Evolutionary conservation across 306 rosid species (phyloP).

Genomic region (Ceratonia siliqua): DNA sequence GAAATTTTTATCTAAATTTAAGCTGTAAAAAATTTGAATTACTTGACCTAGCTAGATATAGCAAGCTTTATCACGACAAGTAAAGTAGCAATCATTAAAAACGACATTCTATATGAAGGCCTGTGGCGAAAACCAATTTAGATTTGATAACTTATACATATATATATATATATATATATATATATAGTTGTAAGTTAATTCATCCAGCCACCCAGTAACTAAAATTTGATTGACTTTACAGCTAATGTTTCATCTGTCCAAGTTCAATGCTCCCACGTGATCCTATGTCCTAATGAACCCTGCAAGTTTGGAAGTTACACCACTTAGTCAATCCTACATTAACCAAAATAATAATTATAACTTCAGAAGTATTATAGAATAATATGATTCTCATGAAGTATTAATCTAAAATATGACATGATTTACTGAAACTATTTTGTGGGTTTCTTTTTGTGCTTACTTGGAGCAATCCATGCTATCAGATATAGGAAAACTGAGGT

Average conservation of each 20-base stretch:
- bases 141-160: neutral
- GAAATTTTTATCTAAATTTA: too few species aligned
- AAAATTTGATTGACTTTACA: neutral
- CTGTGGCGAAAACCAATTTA: neutral
- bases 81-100: too few species aligned
- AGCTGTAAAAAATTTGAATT: too few species aligned
- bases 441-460: neutral
- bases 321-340: neutral
- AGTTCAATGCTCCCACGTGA: neutral
- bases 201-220: neutral
- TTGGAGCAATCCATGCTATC: slow-evolving; percentile 17
- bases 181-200: neutral
- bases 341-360: too few species aligned
- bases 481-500: slow-evolving; percentile 13
- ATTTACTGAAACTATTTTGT: too few species aligned
- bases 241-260: neutral
- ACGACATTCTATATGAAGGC: too few species aligned
- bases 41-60: too few species aligned
- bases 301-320: neutral
- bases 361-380: too few species aligned
- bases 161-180: too few species aligned
- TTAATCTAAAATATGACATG: too few species aligned
- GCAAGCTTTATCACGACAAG: too few species aligned
- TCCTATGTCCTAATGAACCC: neutral
- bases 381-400: too few species aligned